Base-by-base conservation (phyloP, 768 basidiomycete species). In the Pulveroboletus sp. region DNA sequence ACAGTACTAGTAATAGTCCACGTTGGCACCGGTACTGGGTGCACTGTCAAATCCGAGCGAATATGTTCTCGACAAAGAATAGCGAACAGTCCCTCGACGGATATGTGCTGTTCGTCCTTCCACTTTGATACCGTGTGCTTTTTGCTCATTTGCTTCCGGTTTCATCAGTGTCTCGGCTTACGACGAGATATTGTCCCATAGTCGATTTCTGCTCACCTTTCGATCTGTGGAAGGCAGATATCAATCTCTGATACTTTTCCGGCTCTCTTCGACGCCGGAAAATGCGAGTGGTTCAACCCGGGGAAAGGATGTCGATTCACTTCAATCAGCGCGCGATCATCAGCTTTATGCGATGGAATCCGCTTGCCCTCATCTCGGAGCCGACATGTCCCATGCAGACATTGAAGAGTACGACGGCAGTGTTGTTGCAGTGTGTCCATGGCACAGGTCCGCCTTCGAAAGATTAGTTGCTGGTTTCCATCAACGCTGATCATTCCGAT, bases 371-470 rank as follows among this genome's bases (percentile, higher is more conserved):
- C 40, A 41, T 27, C 40, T 26, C 12, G 40, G 40, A 27, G 40
- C 40, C 4, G 40, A 41, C 17, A 41, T 41, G 40, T 42, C 40
- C 26, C 16, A 42, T 42, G 40, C 40, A 12, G 40, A 42, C 6
- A 42, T 42, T 12, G 26, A 29, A 42, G 40, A 42, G 40, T 42
- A n/a, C 26, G 40, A 42, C 17, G n/a, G 12, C 26, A n/a, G 26
- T 19, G 40, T 42, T 12, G 40, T 42, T 42, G 40, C 26, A 42
- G 26, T 42, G 17, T 42, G 40, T 42, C 26, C 43, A 12, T 88
- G 86, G 85, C 85, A 87, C 63, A 73, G 83, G 83, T 81, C 40
- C 37, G 73, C 53, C 4, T 17, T 29, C 2, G 3, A 22, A 19
- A 12, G n/a, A n/a, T n/a, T n/a, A n/a, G n/a, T n/a, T n/a, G n/a